Percentiles rank a stretch among this genome's conserved stretches.
These are phyloP conservation scores for Trichomonas gallinae DNA, from an alignment of 208 protist genomes.

Conservation along the genomic window DNA sequence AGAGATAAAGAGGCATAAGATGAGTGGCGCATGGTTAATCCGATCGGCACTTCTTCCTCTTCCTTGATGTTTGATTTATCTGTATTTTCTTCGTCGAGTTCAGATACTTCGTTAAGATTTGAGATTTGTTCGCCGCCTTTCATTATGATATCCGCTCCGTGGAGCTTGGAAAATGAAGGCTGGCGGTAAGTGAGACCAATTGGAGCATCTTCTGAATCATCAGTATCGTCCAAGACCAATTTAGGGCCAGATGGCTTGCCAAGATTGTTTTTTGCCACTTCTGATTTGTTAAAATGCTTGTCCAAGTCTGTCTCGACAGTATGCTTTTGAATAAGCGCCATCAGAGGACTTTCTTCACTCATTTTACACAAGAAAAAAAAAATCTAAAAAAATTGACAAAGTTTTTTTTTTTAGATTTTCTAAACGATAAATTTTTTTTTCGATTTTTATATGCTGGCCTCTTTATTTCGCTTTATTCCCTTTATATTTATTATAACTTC, in stretches of 20 bases:
- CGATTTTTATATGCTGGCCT: too few species aligned
- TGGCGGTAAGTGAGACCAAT: neutral
- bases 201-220: neutral
- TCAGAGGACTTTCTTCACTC: neutral
- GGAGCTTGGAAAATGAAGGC: neutral
- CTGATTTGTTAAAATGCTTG: neutral
- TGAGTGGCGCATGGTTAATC: neutral
- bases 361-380: neutral
- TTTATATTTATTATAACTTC: too few species aligned
- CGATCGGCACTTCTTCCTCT: neutral
- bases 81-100: neutral
- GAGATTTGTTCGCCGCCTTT: neutral
- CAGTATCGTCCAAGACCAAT: neutral
- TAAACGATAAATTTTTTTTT: too few species aligned
- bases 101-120: neutral
- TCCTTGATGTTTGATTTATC: neutral
- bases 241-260: neutral
- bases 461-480: too few species aligned
- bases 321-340: neutral
- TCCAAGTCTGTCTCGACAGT: neutral
- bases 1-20: neutral
- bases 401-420: neutral
- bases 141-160: neutral
- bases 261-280: too few species aligned
- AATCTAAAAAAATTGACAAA: neutral